phyloP scores from a whole-genome alignment of 257 asterid genomes.

The Capsicum chinense region DNA sequence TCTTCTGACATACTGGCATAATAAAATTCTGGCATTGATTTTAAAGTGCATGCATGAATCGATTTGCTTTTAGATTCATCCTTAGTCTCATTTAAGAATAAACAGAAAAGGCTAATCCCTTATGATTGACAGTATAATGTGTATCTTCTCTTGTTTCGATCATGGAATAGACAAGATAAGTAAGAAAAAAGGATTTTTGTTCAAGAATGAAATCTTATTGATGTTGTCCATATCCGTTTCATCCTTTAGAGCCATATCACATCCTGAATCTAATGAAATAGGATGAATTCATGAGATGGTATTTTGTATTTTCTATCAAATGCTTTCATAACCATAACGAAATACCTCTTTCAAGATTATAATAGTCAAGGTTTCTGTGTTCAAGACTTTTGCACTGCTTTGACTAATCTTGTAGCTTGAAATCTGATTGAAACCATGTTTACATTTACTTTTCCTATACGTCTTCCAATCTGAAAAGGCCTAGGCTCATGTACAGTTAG shows the following conservation, averaged over 20 bases:
- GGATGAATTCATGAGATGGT: background rate
- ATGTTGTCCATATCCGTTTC: background rate
- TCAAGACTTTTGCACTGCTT: no score
- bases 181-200: no score
- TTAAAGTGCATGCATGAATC: background rate
- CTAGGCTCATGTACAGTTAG: no score
- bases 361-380: background rate
- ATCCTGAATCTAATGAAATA: background rate
- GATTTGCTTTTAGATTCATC: background rate
- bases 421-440: no score
- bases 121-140: no score
- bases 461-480: no score
- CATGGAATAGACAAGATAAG: no score
- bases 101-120: no score
- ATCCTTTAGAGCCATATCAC: background rate
- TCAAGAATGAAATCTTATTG: no score
- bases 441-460: no score
- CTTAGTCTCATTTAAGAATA: no score
- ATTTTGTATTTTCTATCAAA: background rate
- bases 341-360: background rate
- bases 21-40: background rate
- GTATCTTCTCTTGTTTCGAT: background rate
- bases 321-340: background rate
- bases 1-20: background rate
- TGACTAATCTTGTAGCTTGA: no score